Evolutionary conservation across 2,329 filamentous ascomycete genomes (phyloP), one percentile per base, ranked within the genome.

Genomic region (Cryphonectria radicalis): DNA sequence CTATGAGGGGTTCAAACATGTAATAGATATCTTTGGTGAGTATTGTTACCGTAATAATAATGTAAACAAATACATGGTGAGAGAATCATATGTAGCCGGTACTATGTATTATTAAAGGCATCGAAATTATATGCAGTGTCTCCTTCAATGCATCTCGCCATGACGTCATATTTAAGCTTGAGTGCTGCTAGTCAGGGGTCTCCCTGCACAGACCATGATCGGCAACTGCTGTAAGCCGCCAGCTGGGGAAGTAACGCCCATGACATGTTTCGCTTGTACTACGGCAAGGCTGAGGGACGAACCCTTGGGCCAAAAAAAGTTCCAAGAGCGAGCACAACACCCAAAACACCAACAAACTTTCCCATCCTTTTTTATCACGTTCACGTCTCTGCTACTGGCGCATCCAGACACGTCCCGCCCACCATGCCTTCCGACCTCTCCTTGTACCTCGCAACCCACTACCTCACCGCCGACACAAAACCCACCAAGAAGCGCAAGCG

Each of bases 381-480:
- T 17, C 60, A 25, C 14, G 28, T 11, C 10, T 13, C 25, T 37
- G 19, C 43, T 14, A 37, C 55, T 53, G 14, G 37, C 32, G n/a
- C 19, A 66, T 42, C 37, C 37, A 62, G 28, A 55, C 55, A 63
- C 55, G 53, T 43, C 64, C 72, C 68, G 65, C 69, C 57, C 62
- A 74, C 25, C 40, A 89, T 89, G 87, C 82, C 87, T 60, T 84
- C 85, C 73, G 86, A 89, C 75, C 87, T 98, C 75, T 91, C 94
- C 71, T 90, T 91, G 78, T 99, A 98, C 78, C 89, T 99, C 50
- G 95, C 95, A 53, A 92, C 93, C 74, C 96, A 94, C 81, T 99
- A 99, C 80, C 90, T 99, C 66, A 93, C 87, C 1, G 64, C 72
- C 57, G 86, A 89, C 73, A 81, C 84, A 7, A 89, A 88, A 74